Percentiles rank a stretch among this genome's conserved stretches.
These are phyloP conservation scores for Penicillium canescens DNA, from an alignment of 495 filamentous ascomycete genomes.

Conservation along the genomic window DNA sequence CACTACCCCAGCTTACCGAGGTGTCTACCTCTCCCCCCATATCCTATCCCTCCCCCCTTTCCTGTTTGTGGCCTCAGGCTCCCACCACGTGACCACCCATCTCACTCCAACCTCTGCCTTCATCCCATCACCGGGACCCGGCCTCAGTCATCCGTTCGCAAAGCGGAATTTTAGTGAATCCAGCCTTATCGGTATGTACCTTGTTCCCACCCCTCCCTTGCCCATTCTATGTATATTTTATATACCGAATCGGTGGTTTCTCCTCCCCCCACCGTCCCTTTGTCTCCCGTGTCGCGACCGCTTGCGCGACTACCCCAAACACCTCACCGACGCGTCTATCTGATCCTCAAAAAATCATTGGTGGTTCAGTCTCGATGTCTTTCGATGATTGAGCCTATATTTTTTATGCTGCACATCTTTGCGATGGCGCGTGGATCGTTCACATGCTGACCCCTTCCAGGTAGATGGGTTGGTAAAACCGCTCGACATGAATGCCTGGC, in stretches of 20 bases:
- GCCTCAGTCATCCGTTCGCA: constrained; percentile 43
- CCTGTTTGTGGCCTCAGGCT: constrained; percentile 29
- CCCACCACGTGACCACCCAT: constrained; percentile 39
- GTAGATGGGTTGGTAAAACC: constrained; percentile 60
- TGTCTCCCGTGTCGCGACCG: constrained; percentile 24
- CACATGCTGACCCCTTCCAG: constrained; percentile 22
- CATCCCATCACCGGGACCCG: constrained; percentile 40
- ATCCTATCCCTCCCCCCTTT: background rate
- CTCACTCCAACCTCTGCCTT: constrained; percentile 29
- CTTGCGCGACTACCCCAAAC: constrained; percentile 24
- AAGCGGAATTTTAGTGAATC: constrained; percentile 48
- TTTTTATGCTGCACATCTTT: background rate
- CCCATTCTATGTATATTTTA: background rate
- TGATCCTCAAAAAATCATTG: constrained; percentile 4
- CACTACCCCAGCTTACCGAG: constrained; percentile 7
- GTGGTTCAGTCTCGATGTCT: background rate
- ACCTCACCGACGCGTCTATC: constrained; percentile 38
- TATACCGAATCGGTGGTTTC: background rate
- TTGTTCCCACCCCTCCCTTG: constrained; percentile 11
- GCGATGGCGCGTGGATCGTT: constrained; percentile 11
- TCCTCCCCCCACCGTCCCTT: constrained; percentile 9
- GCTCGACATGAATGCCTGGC: constrained; percentile 79
- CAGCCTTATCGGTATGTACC: constrained; percentile 53
- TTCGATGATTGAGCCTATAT: constrained; percentile 13
- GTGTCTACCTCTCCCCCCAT: background rate